A percentile compares a stretch with the other conserved stretches of the same genome.
Evolutionary conservation across 371 early-diverging fungal species (phyloP).

Genomic region (Phascolomyces articulosus): DNA sequence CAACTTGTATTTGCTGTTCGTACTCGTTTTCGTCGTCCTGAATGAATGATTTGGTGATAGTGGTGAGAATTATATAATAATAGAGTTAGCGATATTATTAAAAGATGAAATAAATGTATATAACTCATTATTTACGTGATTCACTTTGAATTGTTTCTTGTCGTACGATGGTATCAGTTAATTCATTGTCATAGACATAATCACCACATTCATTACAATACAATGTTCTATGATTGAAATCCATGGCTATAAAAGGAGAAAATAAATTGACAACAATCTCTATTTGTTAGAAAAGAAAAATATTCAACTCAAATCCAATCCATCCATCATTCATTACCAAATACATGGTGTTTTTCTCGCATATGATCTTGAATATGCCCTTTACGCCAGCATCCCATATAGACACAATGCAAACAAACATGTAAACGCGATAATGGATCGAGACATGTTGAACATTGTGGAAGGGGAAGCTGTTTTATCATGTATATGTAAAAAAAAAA

Average conservation of each 20-base stretch:
- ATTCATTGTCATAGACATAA: slow-evolving; percentile 83
- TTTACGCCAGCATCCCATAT: slow-evolving; percentile 67
- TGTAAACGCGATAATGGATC: slow-evolving; percentile 73
- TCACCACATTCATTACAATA: slow-evolving; percentile 85
- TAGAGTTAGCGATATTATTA: too few relatives aligned
- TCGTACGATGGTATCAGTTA: slow-evolving; percentile 62
- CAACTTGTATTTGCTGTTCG: slow-evolving; percentile 27
- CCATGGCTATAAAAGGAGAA: slow-evolving; percentile 36
- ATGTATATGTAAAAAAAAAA: not conserved
- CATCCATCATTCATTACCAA: slow-evolving; percentile 51
- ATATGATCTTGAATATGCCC: slow-evolving; percentile 70
- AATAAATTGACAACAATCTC: not conserved
- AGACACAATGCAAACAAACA: slow-evolving; percentile 78
- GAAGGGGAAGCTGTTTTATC: slow-evolving; percentile 64
- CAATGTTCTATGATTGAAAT: slow-evolving; percentile 59
- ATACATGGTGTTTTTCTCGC: slow-evolving; percentile 57
- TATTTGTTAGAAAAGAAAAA: not conserved
- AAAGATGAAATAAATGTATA: too few relatives aligned
- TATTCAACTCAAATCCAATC: not conserved
- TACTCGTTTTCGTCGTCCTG: slow-evolving; percentile 29
- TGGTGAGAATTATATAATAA: too few relatives aligned
- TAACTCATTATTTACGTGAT: slow-evolving; percentile 21
- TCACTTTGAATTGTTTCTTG: slow-evolving; percentile 49
- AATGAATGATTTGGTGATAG: too few relatives aligned
- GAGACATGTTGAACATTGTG: slow-evolving; percentile 68